Base-by-base conservation (phyloP, 2,329 filamentous ascomycete genomes). In the Stenocarpella maydis region DNA sequence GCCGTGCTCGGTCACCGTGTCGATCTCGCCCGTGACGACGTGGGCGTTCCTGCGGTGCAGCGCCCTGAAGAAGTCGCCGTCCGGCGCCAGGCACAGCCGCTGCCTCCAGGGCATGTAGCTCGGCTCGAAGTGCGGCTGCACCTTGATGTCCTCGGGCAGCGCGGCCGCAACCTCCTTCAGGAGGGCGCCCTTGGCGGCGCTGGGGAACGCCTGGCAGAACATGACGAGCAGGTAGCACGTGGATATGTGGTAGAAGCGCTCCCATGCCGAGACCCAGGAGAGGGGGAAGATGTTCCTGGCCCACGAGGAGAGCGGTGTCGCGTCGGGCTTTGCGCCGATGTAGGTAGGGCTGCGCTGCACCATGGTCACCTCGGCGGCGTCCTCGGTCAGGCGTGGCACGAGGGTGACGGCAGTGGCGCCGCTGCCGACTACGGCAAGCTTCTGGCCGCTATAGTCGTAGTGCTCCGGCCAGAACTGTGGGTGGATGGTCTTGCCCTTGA, bases 391-490 rank as follows among this genome's bases (percentile, higher is more conserved):
- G 45, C 83, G 85, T 1, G 91, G 91, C 1, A 93, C 78, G 1
- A 93, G 80, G 0, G 90, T 92, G 41, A 92, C 82, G 4, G 91
- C 89, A 0, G 91, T 93, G 0, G 91, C 91, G 12, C 91, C 91
- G 54, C 84, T 88, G 17, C 91, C 91, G 68, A 93, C 88, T 65
- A 93, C 82, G 45, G 91, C 87, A 19, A 93, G 81, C 24, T 88
- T 85, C 76, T 93, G 92, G 78, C 83, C 80, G 8, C 82, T 80
- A 77, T 91, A 92, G 75, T 93, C 88, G 52, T 91, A 81, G 64
- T 91, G 83, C 67, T 89, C 81, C 0, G 91, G 91, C 91, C 91
- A 94, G 80, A 92, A 93, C 73, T 94, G 91, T 0, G 91, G 91
- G 71, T 93, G 91, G 1, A 92, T 81, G 14, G 88, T 80, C 47